Percentiles rank a stretch among this genome's conserved stretches.
Evolutionary conservation across 257 asterid species (phyloP).

Genomic region (Fraxinus americana): DNA sequence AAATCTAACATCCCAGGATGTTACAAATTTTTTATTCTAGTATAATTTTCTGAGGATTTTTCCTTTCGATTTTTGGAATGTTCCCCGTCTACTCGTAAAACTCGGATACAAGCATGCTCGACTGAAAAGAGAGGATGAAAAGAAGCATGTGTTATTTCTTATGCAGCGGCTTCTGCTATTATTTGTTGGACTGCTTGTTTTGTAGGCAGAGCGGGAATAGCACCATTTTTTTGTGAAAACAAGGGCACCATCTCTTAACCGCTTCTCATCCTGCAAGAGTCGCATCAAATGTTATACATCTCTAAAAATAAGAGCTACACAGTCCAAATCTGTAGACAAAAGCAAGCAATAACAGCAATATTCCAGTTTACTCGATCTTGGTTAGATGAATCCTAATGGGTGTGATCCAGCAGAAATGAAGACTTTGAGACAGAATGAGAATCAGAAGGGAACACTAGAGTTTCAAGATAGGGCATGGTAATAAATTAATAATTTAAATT

Average conservation of each 20-base stretch:
- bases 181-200: slow-evolving; percentile 53
- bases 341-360: not conserved
- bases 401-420: not conserved
- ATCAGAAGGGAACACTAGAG: not conserved
- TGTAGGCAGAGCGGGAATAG: slow-evolving; percentile 89
- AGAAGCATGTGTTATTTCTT: slow-evolving; percentile 5
- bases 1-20: not conserved
- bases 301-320: slow-evolving; percentile 5
- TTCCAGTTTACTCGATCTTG: not conserved
- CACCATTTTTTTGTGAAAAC: slow-evolving; percentile 81
- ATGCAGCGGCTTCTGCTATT: slow-evolving; percentile 38
- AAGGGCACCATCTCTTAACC: slow-evolving; percentile 78
- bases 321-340: not conserved
- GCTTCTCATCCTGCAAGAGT: slow-evolving; percentile 62
- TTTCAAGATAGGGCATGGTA: not conserved
- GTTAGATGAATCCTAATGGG: not conserved
- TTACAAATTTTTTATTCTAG: not conserved
- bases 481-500: no score
- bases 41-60: not conserved
- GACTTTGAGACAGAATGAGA: not conserved
- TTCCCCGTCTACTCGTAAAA: not conserved
- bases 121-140: not conserved
- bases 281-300: not conserved
- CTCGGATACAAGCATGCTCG: not conserved
- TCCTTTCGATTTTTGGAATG: not conserved